Conservation (phyloP, 768 basidiomycete species). For the Boletus sp. region DNA sequence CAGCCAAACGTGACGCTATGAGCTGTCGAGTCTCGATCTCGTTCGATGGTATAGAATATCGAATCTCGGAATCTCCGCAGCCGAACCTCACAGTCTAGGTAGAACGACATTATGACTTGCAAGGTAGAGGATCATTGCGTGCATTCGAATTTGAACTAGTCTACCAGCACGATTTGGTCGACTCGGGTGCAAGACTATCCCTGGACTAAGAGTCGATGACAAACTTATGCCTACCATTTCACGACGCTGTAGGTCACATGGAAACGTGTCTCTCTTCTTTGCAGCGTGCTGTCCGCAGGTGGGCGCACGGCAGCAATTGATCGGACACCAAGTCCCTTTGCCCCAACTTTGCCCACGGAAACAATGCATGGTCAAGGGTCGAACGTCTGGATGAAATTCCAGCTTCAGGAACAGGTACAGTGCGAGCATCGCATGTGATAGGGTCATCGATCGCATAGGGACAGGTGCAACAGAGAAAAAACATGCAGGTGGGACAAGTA, state of each 20-base stretch:
- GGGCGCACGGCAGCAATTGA: not conserved
- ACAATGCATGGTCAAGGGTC: not conserved
- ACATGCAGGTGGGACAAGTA: not conserved
- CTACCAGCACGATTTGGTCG: not conserved
- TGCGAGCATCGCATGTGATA: conserved; percentile 14
- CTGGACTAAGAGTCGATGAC: not conserved
- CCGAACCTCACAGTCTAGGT: not conserved
- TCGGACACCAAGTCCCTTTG: conserved; percentile 2
- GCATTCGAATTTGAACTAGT: not conserved
- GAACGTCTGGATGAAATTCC: not conserved
- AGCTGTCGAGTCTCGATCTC: conserved; percentile 5
- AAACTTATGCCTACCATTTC: not conserved
- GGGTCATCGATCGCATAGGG: conserved; percentile 7
- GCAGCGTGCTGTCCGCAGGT: conserved; percentile 1
- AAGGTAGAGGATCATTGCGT: not conserved
- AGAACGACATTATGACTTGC: not conserved
- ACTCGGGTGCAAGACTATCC: no score
- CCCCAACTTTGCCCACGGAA: conserved; percentile 11
- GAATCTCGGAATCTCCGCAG: not conserved
- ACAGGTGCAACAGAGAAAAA: conserved; percentile 6
- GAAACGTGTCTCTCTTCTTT: not conserved
- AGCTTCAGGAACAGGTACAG: conserved; percentile 8
- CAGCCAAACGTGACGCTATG: not conserved
- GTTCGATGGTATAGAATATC: not conserved
- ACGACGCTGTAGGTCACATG: not conserved